phyloP scores from a whole-genome alignment of 805 yeast species.

The Wickerhamomyces sydowiorum region DNA sequence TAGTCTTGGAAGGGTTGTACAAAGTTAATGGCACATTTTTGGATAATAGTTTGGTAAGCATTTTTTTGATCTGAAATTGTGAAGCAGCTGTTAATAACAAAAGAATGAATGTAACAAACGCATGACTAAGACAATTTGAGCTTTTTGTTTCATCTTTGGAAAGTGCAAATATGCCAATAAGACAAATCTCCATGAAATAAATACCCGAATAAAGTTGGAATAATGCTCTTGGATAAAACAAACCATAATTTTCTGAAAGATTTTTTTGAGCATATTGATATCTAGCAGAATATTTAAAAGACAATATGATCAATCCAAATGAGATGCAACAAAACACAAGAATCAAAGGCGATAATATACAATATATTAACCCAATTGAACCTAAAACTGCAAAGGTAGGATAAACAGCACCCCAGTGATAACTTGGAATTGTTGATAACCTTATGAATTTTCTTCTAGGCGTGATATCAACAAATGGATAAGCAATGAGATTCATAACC shows the following conservation, averaged over 20 bases:
- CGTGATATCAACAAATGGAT: conserved; percentile 40
- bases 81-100: conserved; percentile 49
- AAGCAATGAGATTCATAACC: conserved; percentile 29
- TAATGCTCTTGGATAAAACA: conserved; percentile 66
- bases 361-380: conserved; percentile 72
- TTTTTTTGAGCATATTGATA: conserved; percentile 48
- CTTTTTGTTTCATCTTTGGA: conserved; percentile 43
- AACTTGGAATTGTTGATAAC: conserved; percentile 35
- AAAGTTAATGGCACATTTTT: conserved; percentile 31
- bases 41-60: conserved; percentile 29
- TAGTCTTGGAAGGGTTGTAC: background rate
- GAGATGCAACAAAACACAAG: conserved; percentile 53
- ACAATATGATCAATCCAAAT: conserved; percentile 49
- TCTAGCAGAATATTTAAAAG: conserved; percentile 65
- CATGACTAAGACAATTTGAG: conserved; percentile 41
- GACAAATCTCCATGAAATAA: conserved; percentile 72
- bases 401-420: conserved; percentile 74
- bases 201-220: conserved; percentile 76
- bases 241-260: conserved; percentile 62
- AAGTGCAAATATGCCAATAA: conserved; percentile 70
- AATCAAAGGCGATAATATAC: conserved; percentile 75
- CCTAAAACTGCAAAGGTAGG: conserved; percentile 75
- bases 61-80: conserved; percentile 45
- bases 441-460: conserved; percentile 54
- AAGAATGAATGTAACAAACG: conserved; percentile 45